Evolutionary conservation across 75 land plant genomes (phyloP), one percentile per base, ranked within the genome.

Genomic region (Adiantum capillusveneris): DNA sequence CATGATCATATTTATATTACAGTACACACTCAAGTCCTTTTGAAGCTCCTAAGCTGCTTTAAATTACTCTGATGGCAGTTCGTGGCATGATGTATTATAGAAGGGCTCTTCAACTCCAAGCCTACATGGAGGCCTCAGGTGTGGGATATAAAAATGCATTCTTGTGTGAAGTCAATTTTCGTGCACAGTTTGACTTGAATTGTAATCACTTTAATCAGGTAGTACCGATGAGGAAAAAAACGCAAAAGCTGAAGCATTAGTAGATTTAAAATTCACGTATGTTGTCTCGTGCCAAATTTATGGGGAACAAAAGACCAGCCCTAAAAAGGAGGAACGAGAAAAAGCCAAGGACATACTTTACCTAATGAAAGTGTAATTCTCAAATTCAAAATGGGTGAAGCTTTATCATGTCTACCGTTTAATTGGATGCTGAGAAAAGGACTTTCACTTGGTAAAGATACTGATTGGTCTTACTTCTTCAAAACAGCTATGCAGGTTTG

Each of bases 71-170:
- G 1, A 39, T 58, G 25, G 67, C 83, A 94, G 98, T 94, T 72
- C 84, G 98, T 56, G 98, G 98, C 9, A 94, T 94, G 98, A 94
- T 94, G 98, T 94, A 94, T 64, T 94, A 94, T 58, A 65, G 90
- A 49, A 90, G 73, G 62, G 98, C 98, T 42, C 76, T 94, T 24
- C 82, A 90, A 72, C 75, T 94, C 25, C 92, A 94, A 58, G 75
- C 83, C 26, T 76, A 73, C 54, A 64, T 84, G 55, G 98, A 94
- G 66, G 73, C 72, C 49, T 64, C 62, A 11, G 20, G 27, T 17
- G 18, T 48, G 62, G 76, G 73, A 70, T 85, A 86, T 83, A 44
- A 43, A 57, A 11, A 56, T 25, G 41, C n/a, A n/a, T n/a, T n/a
- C n/a, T n/a, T n/a, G n/a, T n/a, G n/a, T n/a, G n/a, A n/a, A n/a